Evolutionary conservation across 2,329 filamentous ascomycete species (phyloP), one percentile per base, ranked within the genome.

Genomic region (Didymella keratinophila): DNA sequence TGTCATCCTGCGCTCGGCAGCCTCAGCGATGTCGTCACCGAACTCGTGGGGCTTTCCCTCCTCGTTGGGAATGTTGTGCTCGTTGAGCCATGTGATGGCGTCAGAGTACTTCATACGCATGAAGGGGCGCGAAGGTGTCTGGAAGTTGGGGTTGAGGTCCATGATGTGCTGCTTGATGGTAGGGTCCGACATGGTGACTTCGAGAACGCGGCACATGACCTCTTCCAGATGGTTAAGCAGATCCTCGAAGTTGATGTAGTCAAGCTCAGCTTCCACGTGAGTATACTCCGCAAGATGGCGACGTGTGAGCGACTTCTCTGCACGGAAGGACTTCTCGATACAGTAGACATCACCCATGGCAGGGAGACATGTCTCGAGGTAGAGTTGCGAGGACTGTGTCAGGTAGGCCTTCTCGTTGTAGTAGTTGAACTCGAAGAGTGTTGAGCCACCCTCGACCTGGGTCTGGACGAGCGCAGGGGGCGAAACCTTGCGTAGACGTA

Each of bases 251-350:
- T 86, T 87, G 81, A 99, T 96, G 76, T 95, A 98, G 82, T 98
- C 95, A 60, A 99, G 85, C 79, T 99, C 95, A 58, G 89, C 94
- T 81, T 99, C 95, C 67, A 99, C 86, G 81, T 99, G 95, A 1
- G 93, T 96, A 82, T 97, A 99, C 80, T 99, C 95, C 46, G 92
- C 91, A 71, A 99, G 81, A 77, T 99, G 95, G 72, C 95, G 91
- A 62, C 95, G 90, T 48, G 95, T 99, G 57, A 98, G 84, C 7
- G 90, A 94, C 81, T 97, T 97, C 80, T 99, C 95, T 14, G 95
- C 95, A 62, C 95, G 93, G 89, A 99, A 99, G 2, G 94, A 98
- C 78, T 97, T 97, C 79, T 97, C 93, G 71, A 99, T 94, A 76
- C 94, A 98, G 85, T 96, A 99, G 52, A 97, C 93, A 76, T 97